Conservation (phyloP, 2,329 filamentous ascomycete genomes). For the Aaosphaeria pasadenensis region DNA sequence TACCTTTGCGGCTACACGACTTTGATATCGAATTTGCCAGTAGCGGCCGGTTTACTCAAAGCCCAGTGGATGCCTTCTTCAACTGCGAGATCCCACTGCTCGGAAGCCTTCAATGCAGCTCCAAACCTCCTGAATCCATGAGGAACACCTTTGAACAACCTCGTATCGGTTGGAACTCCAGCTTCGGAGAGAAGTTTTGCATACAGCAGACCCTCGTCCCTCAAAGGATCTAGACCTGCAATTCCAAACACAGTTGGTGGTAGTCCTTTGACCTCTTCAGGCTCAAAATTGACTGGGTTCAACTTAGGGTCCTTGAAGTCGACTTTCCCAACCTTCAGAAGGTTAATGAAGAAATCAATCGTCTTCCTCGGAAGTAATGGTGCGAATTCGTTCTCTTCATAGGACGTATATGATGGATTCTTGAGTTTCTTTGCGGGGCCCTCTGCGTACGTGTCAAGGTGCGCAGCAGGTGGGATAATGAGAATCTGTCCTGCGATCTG, state of each 20-base stretch:
- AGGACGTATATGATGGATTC: slow-evolving; percentile 41
- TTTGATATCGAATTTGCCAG: slow-evolving; percentile 33
- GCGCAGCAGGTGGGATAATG: slow-evolving; percentile 38
- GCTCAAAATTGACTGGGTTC: slow-evolving; percentile 30
- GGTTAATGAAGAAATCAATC: slow-evolving; percentile 30
- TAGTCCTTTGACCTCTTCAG: slow-evolving; percentile 40
- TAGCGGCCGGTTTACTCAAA: slow-evolving; percentile 32
- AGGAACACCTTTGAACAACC: slow-evolving; percentile 52
- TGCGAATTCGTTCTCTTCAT: slow-evolving; percentile 44
- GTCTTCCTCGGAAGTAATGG: slow-evolving; percentile 45
- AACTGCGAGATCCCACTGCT: slow-evolving; percentile 44
- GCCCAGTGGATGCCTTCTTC: slow-evolving; percentile 46
- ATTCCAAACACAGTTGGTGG: slow-evolving; percentile 50
- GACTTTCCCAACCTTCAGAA: slow-evolving; percentile 14
- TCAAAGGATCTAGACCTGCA: slow-evolving; percentile 49
- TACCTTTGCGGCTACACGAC: slow-evolving; percentile 1
- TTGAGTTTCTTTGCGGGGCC: slow-evolving; percentile 37
- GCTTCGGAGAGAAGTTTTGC: slow-evolving; percentile 41
- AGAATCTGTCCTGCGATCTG: slow-evolving; percentile 48
- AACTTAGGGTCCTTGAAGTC: slow-evolving; percentile 31
- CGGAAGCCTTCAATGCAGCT: slow-evolving; percentile 37
- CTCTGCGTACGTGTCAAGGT: slow-evolving; percentile 33
- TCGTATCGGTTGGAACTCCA: slow-evolving; percentile 49
- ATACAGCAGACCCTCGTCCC: slow-evolving; percentile 50
- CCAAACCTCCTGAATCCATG: slow-evolving; percentile 52